Evolutionary conservation across 1,284 basidiomycete genomes (phyloP), one percentile per base, ranked within the genome.

Genomic region (Abortiporus biennis): DNA sequence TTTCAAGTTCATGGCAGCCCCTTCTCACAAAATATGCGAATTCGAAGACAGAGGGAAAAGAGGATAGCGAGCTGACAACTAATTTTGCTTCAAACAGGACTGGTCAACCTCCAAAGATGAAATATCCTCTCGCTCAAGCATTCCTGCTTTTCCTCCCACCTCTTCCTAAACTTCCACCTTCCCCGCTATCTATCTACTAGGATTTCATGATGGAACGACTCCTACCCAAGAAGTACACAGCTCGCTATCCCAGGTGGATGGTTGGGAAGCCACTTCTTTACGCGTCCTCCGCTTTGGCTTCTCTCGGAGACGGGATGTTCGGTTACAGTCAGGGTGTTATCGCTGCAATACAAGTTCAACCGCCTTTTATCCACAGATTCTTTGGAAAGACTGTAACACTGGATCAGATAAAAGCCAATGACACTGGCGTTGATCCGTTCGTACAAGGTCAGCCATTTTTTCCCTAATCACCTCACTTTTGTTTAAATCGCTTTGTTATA

Each of bases 271-370:
- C 67, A 15, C 59, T 76, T n/a, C 60, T 77, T 11, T 69, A 72
- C 54, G 64, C 63, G 34, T 71, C 71, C 23, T 72, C 71, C 42
- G 71, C 73, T 0, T 61, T 73, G 22, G 72, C 73, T 9, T 70
- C 71, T 44, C 63, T 77, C 44, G 74, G 74, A 37, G 74, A 77
- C 48, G 73, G 72, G 4, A 70, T 75, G 64, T 74, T 77, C 46
- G 74, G 74, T 2, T 77, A 76, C 45, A 67, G 69, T 32, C 74
- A 76, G 51, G 74, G 74, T 2, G 67, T 71, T 47, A 73, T 74
- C 27, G 72, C 72, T 3, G 61, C 70, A 2, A 63, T 71, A 15
- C 72, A 76, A 37, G 68, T 76, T 33, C 74, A 76, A 46, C 73
- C 73, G 3, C 66, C 67, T 4, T 76, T 75, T 52, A 68, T 75